These are phyloP conservation scores for Harringtonia aguacate DNA, from an alignment of 2,329 filamentous ascomycete species.

Conservation along the genomic window DNA sequence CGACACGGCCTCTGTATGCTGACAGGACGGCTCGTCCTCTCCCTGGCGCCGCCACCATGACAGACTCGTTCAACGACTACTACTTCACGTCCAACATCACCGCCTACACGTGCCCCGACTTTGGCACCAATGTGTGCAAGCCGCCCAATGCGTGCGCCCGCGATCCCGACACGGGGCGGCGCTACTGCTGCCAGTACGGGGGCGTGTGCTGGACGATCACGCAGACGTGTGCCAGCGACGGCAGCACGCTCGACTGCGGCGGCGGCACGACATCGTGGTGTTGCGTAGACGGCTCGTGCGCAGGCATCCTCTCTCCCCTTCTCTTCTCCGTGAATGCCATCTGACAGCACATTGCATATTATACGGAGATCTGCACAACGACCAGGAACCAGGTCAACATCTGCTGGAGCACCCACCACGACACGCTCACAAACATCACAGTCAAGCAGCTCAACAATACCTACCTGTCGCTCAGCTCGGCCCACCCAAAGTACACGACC, in stretches of 20 bases:
- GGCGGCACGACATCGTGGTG: constrained; percentile 9
- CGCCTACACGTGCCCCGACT: constrained; percentile 8
- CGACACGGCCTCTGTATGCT: too few species aligned
- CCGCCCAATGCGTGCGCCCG: constrained; percentile 12
- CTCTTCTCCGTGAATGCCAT: too few species aligned
- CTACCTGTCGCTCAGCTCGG: constrained; percentile 10
- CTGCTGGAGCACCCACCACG: constrained; percentile 11
- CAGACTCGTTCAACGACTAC: constrained; percentile 10
- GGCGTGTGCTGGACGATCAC: constrained; percentile 11
- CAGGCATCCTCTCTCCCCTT: neutral
- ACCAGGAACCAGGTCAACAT: constrained; percentile 10
- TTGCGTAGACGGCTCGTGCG: constrained; percentile 7
- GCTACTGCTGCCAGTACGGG: constrained; percentile 10
- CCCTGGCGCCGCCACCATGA: neutral
- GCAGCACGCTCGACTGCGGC: constrained; percentile 11
- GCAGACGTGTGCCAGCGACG: constrained; percentile 7
- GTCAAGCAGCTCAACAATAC: constrained; percentile 6
- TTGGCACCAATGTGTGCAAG: constrained; percentile 5
- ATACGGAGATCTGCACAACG: constrained; percentile 9
- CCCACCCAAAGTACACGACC: constrained; percentile 7
- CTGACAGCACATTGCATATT: too few species aligned
- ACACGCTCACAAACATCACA: constrained; percentile 11
- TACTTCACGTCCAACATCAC: constrained; percentile 11
- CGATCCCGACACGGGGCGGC: constrained; percentile 10
- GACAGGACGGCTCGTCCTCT: neutral